Evolutionary conservation across 2,329 filamentous ascomycete genomes (phyloP).

Genomic region (Thelonectria olida): DNA sequence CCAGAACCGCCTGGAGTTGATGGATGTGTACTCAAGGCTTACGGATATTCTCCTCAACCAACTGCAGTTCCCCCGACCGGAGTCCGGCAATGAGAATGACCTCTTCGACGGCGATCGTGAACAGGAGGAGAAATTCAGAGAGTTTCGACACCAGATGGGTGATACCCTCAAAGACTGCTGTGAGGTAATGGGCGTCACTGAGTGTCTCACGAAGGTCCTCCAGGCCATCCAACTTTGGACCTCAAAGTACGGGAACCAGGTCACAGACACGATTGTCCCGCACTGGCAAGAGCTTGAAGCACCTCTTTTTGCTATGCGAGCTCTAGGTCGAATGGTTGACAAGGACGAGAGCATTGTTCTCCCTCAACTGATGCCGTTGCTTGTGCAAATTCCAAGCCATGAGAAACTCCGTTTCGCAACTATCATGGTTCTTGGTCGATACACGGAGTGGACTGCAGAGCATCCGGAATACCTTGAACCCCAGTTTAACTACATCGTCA

Average conservation of each 20-base stretch:
- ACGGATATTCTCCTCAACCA: conserved; percentile 94
- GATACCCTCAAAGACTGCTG: conserved; percentile 98
- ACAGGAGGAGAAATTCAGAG: conserved; percentile 94
- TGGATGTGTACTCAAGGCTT: conserved; percentile 86
- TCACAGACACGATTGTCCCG: conserved; percentile 78
- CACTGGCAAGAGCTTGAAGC: conserved; percentile 98
- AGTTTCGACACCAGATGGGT: conserved; percentile 96
- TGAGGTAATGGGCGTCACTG: conserved; percentile 92
- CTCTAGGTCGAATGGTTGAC: conserved; percentile 96
- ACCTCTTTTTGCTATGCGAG: conserved; percentile 92
- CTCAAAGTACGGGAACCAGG: conserved; percentile 79
- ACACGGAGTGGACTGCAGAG: conserved; percentile 96
- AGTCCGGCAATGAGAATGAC: conserved; percentile 78
- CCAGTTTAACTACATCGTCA: conserved; percentile 95
- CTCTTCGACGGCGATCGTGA: conserved; percentile 96
- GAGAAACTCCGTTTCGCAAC: conserved; percentile 98
- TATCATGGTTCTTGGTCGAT: conserved; percentile 95
- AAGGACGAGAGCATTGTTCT: conserved; percentile 87
- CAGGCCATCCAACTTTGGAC: conserved; percentile 89
- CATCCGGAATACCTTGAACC: conserved; percentile 92
- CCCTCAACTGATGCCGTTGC: conserved; percentile 89
- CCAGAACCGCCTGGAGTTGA: conserved; percentile 77
- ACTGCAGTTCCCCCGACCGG: conserved; percentile 84
- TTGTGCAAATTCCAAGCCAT: conserved; percentile 93
- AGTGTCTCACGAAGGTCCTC: conserved; percentile 90